phyloP scores from a whole-genome alignment of 208 protist genomes.

The Leishmania braziliensis region DNA sequence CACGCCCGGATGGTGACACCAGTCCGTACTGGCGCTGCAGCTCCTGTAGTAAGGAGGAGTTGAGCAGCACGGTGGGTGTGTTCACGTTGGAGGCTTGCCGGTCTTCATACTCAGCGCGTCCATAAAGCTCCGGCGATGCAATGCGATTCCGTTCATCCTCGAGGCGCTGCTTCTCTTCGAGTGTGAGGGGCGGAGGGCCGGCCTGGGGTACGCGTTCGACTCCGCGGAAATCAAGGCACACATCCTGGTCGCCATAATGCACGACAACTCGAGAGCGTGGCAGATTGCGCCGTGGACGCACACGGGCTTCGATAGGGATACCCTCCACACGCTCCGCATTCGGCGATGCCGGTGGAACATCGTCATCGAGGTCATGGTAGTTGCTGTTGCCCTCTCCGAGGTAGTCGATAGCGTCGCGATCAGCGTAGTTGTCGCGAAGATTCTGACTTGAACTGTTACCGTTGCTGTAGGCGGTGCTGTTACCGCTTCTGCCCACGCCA shows the following conservation, averaged over 20 bases:
- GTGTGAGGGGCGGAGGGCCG: slow-evolving; percentile 43
- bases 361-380: not conserved
- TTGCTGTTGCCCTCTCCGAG: not conserved
- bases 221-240: slow-evolving; percentile 36
- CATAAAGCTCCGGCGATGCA: slow-evolving; percentile 52
- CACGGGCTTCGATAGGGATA: slow-evolving; percentile 47
- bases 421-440: slow-evolving; percentile 29
- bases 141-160: slow-evolving; percentile 42
- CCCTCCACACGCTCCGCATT: slow-evolving; percentile 34
- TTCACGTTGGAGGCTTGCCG: slow-evolving; percentile 19
- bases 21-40: slow-evolving; percentile 27
- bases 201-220: slow-evolving; percentile 45
- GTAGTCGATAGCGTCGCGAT: slow-evolving; percentile 11
- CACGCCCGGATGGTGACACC: not conserved
- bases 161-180: slow-evolving; percentile 37
- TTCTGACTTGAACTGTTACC: not conserved
- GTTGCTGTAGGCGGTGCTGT: not conserved
- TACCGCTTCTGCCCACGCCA: not conserved
- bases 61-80: slow-evolving; percentile 25
- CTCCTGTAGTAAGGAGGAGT: slow-evolving; percentile 25
- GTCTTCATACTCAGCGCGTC: slow-evolving; percentile 34
- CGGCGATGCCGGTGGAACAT: slow-evolving; percentile 22
- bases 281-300: slow-evolving; percentile 41
- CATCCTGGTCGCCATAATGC: slow-evolving; percentile 34
- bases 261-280: slow-evolving; percentile 33